These are phyloP conservation scores for Colletotrichum tofieldiae DNA, from an alignment of 2,329 filamentous ascomycete species.

Conservation along the genomic window DNA sequence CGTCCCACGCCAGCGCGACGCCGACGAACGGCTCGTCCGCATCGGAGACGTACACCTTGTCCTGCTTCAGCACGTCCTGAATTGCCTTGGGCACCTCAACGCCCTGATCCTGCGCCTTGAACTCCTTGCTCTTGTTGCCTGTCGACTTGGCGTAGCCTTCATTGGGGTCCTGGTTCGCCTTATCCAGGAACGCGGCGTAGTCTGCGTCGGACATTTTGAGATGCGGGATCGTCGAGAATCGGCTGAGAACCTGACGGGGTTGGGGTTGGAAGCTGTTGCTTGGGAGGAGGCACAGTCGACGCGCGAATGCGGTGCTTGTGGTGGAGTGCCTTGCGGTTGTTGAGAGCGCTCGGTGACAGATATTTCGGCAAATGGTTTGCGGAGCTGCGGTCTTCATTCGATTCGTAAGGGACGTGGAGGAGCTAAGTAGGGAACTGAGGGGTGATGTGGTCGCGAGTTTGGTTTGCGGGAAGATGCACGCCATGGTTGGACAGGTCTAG, in stretches of 20 bases:
- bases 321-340: neutral
- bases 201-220: conserved; percentile 81
- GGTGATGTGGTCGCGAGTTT: conserved; percentile 13
- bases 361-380: conserved; percentile 3
- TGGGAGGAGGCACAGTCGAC: neutral
- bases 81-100: conserved; percentile 74
- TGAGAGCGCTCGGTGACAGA: conserved; percentile 15
- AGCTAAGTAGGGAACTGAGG: conserved; percentile 1
- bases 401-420: neutral
- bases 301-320: neutral
- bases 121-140: conserved; percentile 50
- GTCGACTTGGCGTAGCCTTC: conserved; percentile 63
- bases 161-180: conserved; percentile 85
- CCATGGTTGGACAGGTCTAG: conserved; percentile 24
- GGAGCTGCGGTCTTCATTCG: conserved; percentile 16
- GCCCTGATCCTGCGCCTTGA: conserved; percentile 69
- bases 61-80: conserved; percentile 62
- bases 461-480: conserved; percentile 28
- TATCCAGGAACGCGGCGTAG: conserved; percentile 88
- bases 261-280: conserved; percentile 15
- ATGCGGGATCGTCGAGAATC: conserved; percentile 45
- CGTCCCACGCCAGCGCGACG: conserved; percentile 77
- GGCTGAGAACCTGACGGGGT: neutral
- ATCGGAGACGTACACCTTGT: conserved; percentile 83
- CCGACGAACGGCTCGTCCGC: conserved; percentile 89